Evolutionary conservation across 768 basidiomycete species (phyloP), one percentile per base, ranked within the genome.

Genomic region (Pleurotus pulmonarius): DNA sequence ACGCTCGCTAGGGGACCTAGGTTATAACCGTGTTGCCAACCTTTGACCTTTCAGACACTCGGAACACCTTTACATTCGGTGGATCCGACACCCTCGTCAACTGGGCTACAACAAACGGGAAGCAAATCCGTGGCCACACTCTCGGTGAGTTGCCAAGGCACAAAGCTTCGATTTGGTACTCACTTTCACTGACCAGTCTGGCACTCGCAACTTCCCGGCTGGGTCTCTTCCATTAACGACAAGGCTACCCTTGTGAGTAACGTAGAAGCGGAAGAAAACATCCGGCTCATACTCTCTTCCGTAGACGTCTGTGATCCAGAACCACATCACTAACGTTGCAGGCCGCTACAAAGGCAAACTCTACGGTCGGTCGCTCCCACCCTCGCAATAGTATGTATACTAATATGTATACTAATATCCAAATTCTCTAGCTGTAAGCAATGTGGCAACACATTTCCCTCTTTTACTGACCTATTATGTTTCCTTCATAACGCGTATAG

Each of bases 341-440:
- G 77, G 74, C 3, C 73, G 73, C 22, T 81, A 76, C 63, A 74
- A 70, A 55, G 79, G 80, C 18, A 75, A 79, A 51, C 64, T 80
- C 18, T 79, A 76, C 45, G 70, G 72, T 68, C 54, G 51, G 67
- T 59, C 22, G 46, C 38, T 16, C 18, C 11, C 9, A 11, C 29
- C 7, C 9, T 34, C 4, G 9, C 22, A 16, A 20, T 8, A 11
- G 1, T 18, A 9, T n/a, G 34, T 9, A 34, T 37, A 22, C 24
- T 53, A 43, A 18, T 18, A 9, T n/a, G 34, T 9, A 34, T 37
- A 22, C 24, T 53, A 43, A 18, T 43, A 18, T 24, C 13, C n/a
- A 13, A 13, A 5, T 15, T n/a, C 3, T 24, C 8, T 15, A 53
- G 51, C 51, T n/a, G 51, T 53, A 53, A 53, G 51, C 7, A 12